phyloP scores from a whole-genome alignment of 2,329 filamentous ascomycete genomes.

The Claviceps purpurea region DNA sequence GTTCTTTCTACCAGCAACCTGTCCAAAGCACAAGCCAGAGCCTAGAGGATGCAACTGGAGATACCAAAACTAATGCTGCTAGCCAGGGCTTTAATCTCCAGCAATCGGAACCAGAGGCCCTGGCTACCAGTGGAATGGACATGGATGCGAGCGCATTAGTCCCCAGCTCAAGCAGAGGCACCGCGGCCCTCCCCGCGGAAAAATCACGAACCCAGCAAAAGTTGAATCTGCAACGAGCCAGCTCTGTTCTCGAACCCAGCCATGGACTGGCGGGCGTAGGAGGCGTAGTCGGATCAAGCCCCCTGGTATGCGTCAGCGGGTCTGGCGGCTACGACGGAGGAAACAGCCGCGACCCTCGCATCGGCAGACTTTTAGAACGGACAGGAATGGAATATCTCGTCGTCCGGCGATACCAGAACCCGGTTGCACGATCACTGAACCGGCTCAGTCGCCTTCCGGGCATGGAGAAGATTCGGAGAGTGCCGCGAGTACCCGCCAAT shows the following conservation, averaged over 20 bases:
- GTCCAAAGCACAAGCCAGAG: constrained; percentile 16
- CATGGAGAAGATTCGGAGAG: constrained; percentile 34
- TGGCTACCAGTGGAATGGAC: constrained; percentile 19
- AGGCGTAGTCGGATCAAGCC: constrained; percentile 29
- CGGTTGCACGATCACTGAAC: constrained; percentile 48
- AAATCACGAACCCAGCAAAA: constrained; percentile 63
- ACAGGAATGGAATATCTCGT: constrained; percentile 64
- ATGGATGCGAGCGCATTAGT: constrained; percentile 32
- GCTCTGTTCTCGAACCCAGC: constrained; percentile 55
- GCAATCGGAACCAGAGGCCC: constrained; percentile 8
- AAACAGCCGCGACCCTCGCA: constrained; percentile 43
- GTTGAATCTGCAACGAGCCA: constrained; percentile 59
- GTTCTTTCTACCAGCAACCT: constrained; percentile 35
- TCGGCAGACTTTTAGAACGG: constrained; percentile 52
- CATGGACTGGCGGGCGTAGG: constrained; percentile 26
- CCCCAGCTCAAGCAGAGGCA: constrained; percentile 28
- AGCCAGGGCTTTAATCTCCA: constrained; percentile 18
- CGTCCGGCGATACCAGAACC: constrained; percentile 58
- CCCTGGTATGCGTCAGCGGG: constrained; percentile 38
- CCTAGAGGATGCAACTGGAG: constrained; percentile 20
- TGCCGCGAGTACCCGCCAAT: constrained; percentile 27
- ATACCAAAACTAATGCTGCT: constrained; percentile 29
- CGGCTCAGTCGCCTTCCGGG: constrained; percentile 34
- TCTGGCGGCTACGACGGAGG: constrained; percentile 37
- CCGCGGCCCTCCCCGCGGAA: constrained; percentile 31